Evolutionary conservation across 2,329 filamentous ascomycete genomes (phyloP).

Genomic region (Grosmannia serpens): DNA sequence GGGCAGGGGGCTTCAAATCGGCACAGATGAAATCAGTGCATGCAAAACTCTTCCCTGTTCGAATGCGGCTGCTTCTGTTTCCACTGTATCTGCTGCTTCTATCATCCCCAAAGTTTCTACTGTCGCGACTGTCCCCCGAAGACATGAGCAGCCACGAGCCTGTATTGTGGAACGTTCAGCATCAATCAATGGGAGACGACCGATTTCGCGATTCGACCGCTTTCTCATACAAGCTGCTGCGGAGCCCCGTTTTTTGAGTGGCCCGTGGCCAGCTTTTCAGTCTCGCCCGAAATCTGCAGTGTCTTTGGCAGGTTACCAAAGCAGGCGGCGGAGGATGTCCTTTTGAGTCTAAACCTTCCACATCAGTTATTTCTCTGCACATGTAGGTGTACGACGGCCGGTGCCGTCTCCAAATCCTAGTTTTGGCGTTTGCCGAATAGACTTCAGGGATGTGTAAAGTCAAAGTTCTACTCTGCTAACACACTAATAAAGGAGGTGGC

Average conservation of each 20-base stretch:
- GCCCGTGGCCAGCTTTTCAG: background rate
- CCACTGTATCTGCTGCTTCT: background rate
- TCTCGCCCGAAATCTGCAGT: background rate
- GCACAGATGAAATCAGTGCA: background rate
- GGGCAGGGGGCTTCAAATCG: background rate
- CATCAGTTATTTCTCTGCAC: background rate
- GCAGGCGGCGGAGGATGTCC: background rate
- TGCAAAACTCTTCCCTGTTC: background rate
- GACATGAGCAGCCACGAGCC: background rate
- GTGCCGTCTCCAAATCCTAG: background rate
- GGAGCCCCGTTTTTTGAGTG: background rate
- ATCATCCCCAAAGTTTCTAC: background rate
- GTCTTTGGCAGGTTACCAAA: background rate
- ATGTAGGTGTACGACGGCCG: background rate
- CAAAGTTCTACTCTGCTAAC: too few relatives aligned
- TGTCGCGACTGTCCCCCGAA: background rate
- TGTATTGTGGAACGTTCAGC: background rate
- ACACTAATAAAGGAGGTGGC: too few relatives aligned
- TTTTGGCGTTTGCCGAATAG: background rate
- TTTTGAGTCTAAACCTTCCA: background rate
- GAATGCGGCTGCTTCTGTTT: background rate
- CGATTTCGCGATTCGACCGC: background rate
- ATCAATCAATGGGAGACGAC: background rate
- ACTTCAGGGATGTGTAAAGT: too few relatives aligned
- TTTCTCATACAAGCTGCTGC: constrained; percentile 1